Evolutionary conservation across 495 filamentous ascomycete species (phyloP), one percentile per base, ranked within the genome.

Genomic region (Penicillium malachiteum): DNA sequence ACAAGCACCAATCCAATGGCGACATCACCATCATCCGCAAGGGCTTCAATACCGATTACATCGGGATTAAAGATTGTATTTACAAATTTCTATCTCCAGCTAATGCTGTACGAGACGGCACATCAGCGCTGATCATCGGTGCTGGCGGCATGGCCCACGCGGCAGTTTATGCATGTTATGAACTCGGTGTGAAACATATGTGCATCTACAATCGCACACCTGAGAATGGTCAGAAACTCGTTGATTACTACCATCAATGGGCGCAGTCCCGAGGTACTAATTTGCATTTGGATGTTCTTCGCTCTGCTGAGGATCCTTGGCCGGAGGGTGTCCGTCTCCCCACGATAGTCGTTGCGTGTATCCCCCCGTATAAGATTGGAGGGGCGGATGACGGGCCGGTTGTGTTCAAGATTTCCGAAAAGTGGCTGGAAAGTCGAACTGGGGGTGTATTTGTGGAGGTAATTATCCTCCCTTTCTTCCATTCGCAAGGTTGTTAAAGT

Each of bases 401-500:
- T 3, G 76, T 84, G 34, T 84, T 90, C 48, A 78, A 76, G 37
- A 75, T 91, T 62, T 84, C 88, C 6, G 54, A 75, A 3, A 69
- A 81, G 26, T 91, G 88, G 88, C 72, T 91, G n/a, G 64, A 71
- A 49, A 90, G 87, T 58, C 81, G 82, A n/a, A 90, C 86, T 1
- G 86, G 88, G 9, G 87, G 87, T 10, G 86, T 90, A 2, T 82
- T 88, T 37, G 78, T 89, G 14, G 87, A 91, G 68, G 74, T 83
- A 65, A 43, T 70, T 58, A 21, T 16, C 32, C 37, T 11, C 21
- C 18, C 0, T 16, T 17, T n/a, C 14, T 9, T 34, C 12, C 7
- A 41, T 38, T 4, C 6, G 1, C 17, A 14, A 7, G 12, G n/a
- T 16, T 21, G 35, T 14, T n/a, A 31, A 7, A n/a, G n/a, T n/a